Evolutionary conservation across 2,329 filamentous ascomycete species (phyloP), one percentile per base, ranked within the genome.

Genomic region (Bipolaris cookei): DNA sequence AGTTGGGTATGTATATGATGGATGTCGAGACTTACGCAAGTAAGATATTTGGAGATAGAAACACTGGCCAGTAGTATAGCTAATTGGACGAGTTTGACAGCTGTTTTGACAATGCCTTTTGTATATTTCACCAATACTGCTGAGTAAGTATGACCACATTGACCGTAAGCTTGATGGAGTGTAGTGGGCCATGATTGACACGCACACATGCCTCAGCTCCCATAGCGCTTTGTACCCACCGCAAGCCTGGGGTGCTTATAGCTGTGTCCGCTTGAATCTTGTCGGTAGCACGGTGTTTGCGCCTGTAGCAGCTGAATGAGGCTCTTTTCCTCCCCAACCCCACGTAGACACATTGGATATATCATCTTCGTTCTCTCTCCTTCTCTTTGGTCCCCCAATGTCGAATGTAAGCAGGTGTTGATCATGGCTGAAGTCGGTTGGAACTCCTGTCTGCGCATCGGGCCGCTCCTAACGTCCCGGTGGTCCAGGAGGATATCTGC

Each of bases 1-100:
- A 80, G 68, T 73, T 81, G 35, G 79, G 79, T 0, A 82, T 88
- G 23, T 46, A 70, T 1, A 72, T 82, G 64, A 76, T 72, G 51
- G 75, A 76, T 58, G 73, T 85, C 0, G 76, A 76, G 58, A 73
- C 65, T 8, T 85, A 74, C 68, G 68, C 71, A 1, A 37, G n/a
- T 10, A 38, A 44, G 6, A 3, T 57, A 7, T 48, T 57, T 1
- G 28, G 32, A 10, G 18, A 32, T n/a, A 23, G 35, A 37, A 18
- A 35, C 11, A 42, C 14, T 8, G 10, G 32, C 46, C 25, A 16
- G n/a, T 14, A 13, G 39, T 13, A 10, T 11, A 18, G 13, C 6
- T 38, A 34, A 21, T 23, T 18, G 28, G 35, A 50, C 25, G 14
- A 39, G 13, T 32, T 18, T 21, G 20, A 13, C 34, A 6, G 11